Evolutionary conservation across 257 asterid species (phyloP), one percentile per base, ranked within the genome.

Genomic region (Coffea canephora): DNA sequence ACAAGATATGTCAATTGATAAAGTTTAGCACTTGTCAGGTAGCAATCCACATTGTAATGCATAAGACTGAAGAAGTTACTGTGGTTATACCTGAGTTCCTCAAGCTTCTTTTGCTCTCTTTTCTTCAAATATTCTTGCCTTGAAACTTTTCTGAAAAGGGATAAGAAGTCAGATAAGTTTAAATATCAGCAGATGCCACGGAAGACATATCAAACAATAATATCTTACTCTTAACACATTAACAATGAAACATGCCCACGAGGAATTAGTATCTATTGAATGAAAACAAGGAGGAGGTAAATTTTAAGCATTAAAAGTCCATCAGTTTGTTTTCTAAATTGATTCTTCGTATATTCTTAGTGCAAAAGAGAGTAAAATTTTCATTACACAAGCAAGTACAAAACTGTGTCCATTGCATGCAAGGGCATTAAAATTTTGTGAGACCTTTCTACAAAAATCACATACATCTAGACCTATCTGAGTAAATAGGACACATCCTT

Each of bases 121-220:
- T 91, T 90, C 91, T 91, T 89, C 85, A 93, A 85, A 83, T 93
- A 93, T 78, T 90, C 93, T 83, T 89, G 94, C 77, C 98, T 86
- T 62, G 96, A 93, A 80, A 85, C 88, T 78, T 87, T 86, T 87
- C 92, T 88, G 59, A 11, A 65, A 65, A 75, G 67, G 50, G 13
- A 82, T 46, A 67, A 74, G 41, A 74, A 74, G 79, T 69, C 75
- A 6, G 75, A 74, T 55, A 72, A 48, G 34, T 23, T 78, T 18
- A 48, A 81, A 43, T 45, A 66, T 79, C 78, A 36, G 50, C 39
- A 23, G 46, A 45, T 15, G 19, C 68, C 36, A 72, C 21, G 23
- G 8, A 50, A 6, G 3, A 25, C 61, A 49, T 65, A 27, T 23
- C 16, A n/a, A 49, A 52, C 31, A 68, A 14, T 31, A 74, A 16